Base-by-base conservation (phyloP, 2,329 filamentous ascomycete genomes). In the Aspergillus novoparasiticus region DNA sequence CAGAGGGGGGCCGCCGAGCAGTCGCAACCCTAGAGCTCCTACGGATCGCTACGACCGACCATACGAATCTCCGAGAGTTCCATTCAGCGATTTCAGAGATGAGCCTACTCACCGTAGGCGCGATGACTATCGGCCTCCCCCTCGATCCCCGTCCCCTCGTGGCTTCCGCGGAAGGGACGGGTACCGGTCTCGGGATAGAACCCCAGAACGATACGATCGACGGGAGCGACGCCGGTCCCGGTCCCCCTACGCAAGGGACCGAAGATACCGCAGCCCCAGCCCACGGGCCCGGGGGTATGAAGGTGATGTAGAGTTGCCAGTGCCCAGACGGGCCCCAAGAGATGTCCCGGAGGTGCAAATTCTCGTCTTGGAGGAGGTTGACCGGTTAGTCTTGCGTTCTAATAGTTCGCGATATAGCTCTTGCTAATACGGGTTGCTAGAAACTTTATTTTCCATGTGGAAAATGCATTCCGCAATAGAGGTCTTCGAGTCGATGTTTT, bases 301-400 rank as follows among this genome's bases (percentile, higher is more conserved):
- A 59, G 80, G 82, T 39, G 87, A 90, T 66, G 82, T 85, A 45
- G 85, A 87, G 41, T 81, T 93, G 14, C 89, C 91, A 34, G 86
- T 96, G 9, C 92, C 93, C 50, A 86, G 89, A 61, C 85, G 93
- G 62, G 86, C 88, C 62, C 88, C 91, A 5, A 82, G 85, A 62
- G 88, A 95, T 67, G 89, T 97, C 26, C 94, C 94, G 2, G 93
- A 98, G 70, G 90, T 97, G 19, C 93, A 97, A 75, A 87, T 98
- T 34, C 86, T 97, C 32, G 86, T 96, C 6, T 83, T 94, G 51
- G 89, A 94, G 67, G 89, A 93, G 68, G 85, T 96, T 14, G 87
- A 90, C 63, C 84, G 80, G 82, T 83, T 65, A 66, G 77, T 63
- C 23, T 12, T 28, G n/a, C 14, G 11, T 36, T 28, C 34, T 12